phyloP scores from a whole-genome alignment of 495 filamentous ascomycete species.

The Penicillium crystallinum region DNA sequence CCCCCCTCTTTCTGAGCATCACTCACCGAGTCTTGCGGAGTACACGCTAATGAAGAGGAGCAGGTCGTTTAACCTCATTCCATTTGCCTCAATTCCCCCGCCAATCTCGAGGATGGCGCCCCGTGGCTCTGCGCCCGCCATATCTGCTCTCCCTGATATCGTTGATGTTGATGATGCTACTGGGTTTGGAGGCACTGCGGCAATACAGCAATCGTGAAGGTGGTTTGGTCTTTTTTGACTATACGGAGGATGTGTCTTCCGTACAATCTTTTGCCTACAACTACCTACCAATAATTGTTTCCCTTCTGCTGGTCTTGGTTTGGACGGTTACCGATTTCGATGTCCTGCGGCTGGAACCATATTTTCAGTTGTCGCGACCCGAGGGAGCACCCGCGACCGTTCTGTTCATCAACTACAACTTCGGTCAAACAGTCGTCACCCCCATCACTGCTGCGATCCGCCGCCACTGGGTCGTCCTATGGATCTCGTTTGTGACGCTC shows the following conservation, averaged over 20 bases:
- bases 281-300: conserved; percentile 35
- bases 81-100: neutral
- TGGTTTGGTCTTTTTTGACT: conserved; percentile 29
- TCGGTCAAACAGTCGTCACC: conserved; percentile 38
- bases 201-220: conserved; percentile 31
- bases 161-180: conserved; percentile 19
- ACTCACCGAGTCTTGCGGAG: neutral
- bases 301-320: conserved; percentile 30
- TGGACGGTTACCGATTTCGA: conserved; percentile 42
- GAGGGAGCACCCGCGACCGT: conserved; percentile 33
- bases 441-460: conserved; percentile 33
- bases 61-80: conserved; percentile 19
- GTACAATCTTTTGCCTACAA: conserved; percentile 35
- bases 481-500: conserved; percentile 32
- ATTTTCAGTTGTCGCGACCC: conserved; percentile 36
- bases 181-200: conserved; percentile 29
- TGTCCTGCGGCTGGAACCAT: conserved; percentile 39
- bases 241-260: conserved; percentile 32
- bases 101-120: conserved; percentile 30
- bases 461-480: conserved; percentile 34
- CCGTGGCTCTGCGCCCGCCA: conserved; percentile 31
- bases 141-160: conserved; percentile 29
- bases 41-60: neutral
- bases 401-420: conserved; percentile 42
- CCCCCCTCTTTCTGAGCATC: neutral